Conservation (phyloP, 257 asterid genomes). For the Solanum neorickii region DNA sequence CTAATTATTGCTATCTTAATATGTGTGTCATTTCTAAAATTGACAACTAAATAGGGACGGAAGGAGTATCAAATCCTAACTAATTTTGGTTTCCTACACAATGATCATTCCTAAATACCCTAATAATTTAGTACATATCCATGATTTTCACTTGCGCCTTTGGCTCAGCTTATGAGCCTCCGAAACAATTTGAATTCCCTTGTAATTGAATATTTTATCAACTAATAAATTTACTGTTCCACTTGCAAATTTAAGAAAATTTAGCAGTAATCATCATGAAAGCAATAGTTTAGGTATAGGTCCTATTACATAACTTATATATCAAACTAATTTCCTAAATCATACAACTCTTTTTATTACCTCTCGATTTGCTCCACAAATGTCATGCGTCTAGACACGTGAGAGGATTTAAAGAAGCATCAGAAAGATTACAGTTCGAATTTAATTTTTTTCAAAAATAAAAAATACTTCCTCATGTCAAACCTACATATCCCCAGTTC, state of each 20-base stretch:
- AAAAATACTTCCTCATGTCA: background rate
- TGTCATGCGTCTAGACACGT: background rate
- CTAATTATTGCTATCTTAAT: too few relatives aligned
- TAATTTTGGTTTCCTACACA: background rate
- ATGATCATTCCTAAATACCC: background rate
- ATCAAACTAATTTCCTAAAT: background rate
- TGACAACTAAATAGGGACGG: too few relatives aligned
- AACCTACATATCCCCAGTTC: background rate
- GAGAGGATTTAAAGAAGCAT: background rate
- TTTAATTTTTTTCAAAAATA: background rate
- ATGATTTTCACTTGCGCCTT: background rate
- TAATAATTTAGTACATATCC: background rate
- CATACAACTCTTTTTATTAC: background rate
- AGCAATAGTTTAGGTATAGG: background rate
- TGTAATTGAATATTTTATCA: background rate
- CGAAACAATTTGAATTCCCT: background rate
- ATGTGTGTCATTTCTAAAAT: too few relatives aligned
- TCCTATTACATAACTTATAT: too few relatives aligned
- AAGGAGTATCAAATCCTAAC: background rate
- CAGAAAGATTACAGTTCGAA: background rate
- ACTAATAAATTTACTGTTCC: background rate
- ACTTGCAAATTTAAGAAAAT: background rate
- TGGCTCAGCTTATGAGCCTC: background rate
- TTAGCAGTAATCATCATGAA: background rate
- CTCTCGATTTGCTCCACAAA: background rate